Percentiles rank a stretch among this genome's conserved stretches.
These are phyloP conservation scores for Tuber melanosporum DNA, from an alignment of 495 filamentous ascomycete genomes.

Conservation along the genomic window DNA sequence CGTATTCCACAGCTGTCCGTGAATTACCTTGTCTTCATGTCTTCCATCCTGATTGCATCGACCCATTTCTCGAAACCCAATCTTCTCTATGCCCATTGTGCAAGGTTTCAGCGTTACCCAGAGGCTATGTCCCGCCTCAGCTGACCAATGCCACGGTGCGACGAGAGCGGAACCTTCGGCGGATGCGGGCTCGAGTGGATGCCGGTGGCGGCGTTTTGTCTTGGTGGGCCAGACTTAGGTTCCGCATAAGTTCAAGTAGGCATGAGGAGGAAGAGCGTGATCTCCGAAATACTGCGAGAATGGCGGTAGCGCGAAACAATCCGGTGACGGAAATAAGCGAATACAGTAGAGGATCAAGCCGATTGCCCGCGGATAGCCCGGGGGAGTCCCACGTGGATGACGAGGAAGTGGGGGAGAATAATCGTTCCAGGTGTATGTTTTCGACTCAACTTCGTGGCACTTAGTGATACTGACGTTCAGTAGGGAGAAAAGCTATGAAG, in stretches of 20 bases:
- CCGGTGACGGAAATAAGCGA: constrained; percentile 12
- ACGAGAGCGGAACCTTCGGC: constrained; percentile 56
- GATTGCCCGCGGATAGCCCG: constrained; percentile 1
- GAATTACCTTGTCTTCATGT: constrained; percentile 85
- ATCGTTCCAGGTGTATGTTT: constrained; percentile 25
- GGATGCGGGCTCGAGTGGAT: constrained; percentile 44
- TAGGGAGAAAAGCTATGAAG: constrained; percentile 27
- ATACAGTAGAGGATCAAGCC: neutral
- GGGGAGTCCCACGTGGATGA: constrained; percentile 2
- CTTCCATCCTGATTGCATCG: constrained; percentile 84
- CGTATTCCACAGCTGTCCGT: constrained; percentile 61
- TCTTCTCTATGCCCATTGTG: constrained; percentile 83
- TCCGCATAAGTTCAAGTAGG: neutral
- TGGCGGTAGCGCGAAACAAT: neutral
- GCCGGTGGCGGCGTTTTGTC: constrained; percentile 10
- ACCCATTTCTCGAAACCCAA: constrained; percentile 62
- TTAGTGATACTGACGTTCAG: neutral
- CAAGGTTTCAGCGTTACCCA: constrained; percentile 66
- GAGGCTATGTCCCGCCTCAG: constrained; percentile 56
- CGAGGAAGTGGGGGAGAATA: constrained; percentile 17
- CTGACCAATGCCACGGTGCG: constrained; percentile 82
- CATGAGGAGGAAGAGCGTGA: neutral
- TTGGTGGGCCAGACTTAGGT: constrained; percentile 5
- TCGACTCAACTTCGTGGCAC: neutral
- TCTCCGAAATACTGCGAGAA: constrained; percentile 4